Conservation (phyloP, 225 moss, liverwort and hornwort species). For the Rhytidiadelphus loreus region DNA sequence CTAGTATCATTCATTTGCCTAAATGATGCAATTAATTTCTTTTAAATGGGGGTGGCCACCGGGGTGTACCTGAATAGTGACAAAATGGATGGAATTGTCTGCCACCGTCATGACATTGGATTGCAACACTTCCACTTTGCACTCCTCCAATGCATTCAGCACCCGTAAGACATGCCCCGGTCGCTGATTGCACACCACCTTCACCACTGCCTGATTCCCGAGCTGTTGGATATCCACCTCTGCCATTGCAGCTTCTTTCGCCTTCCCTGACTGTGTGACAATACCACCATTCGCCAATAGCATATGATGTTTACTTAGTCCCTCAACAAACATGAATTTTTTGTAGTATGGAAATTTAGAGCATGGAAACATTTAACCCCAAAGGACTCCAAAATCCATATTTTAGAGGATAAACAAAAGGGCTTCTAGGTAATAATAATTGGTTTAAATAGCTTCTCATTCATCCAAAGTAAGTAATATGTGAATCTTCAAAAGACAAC, state of each 20-base stretch:
- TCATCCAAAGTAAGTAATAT: too few species aligned
- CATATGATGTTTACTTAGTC: background rate
- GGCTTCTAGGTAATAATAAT: too few species aligned
- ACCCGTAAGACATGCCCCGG: conserved; percentile 72
- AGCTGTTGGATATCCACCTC: conserved; percentile 82
- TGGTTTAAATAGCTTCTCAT: background rate
- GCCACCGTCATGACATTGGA: conserved; percentile 76
- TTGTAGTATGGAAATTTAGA: too few species aligned
- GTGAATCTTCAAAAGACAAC: background rate
- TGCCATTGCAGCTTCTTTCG: background rate
- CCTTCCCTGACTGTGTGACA: conserved; percentile 5
- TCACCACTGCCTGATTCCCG: conserved; percentile 82
- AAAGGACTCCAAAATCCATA: background rate
- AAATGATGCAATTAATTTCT: background rate
- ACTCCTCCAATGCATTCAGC: conserved; percentile 70
- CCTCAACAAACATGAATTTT: background rate
- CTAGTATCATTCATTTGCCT: too few species aligned
- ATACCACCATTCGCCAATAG: background rate
- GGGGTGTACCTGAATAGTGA: conserved; percentile 61
- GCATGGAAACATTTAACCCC: background rate
- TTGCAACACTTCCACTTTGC: conserved; percentile 80
- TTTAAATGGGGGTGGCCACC: too few species aligned
- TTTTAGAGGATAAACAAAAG: background rate
- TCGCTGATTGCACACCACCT: conserved; percentile 59
- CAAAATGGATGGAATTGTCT: conserved; percentile 73